A percentile compares a stretch with the other conserved stretches of the same genome.
Evolutionary conservation across 768 basidiomycete genomes (phyloP).

Genomic region (Exsudoporus frostii): DNA sequence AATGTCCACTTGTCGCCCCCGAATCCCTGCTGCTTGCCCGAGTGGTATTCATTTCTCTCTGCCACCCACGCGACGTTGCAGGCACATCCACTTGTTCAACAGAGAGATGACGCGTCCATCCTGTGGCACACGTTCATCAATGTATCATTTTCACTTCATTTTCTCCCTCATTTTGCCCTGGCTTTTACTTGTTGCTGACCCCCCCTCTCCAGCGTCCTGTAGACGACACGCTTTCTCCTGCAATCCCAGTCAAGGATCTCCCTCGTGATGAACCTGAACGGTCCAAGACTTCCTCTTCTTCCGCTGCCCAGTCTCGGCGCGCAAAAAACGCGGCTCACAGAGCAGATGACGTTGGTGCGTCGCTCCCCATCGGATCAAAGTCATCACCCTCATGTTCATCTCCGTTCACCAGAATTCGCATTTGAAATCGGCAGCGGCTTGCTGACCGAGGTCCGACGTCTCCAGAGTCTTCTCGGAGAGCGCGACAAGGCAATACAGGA

Average conservation of each 20-base stretch:
- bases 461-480: constrained; percentile 88
- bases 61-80: neutral
- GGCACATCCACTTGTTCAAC: neutral
- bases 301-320: constrained; percentile 80
- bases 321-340: constrained; percentile 91
- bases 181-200: constrained; percentile 7
- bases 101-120: neutral
- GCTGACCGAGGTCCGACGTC: constrained; percentile 84
- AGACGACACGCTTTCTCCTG: constrained; percentile 48
- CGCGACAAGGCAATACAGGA: constrained; percentile 91
- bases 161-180: neutral
- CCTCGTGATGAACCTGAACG: constrained; percentile 63
- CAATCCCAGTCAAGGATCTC: constrained; percentile 45
- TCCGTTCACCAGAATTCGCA: constrained; percentile 73
- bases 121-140: neutral
- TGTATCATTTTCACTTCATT: neutral
- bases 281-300: constrained; percentile 58
- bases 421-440: constrained; percentile 96
- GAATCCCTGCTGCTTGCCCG: neutral
- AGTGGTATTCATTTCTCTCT: neutral
- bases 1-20: neutral
- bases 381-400: constrained; percentile 10
- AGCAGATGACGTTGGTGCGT: constrained; percentile 84
- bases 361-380: constrained; percentile 10
- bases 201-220: constrained; percentile 37